Percentiles rank a stretch among this genome's conserved stretches.
phyloP scores from a whole-genome alignment of 2,329 filamentous ascomycete genomes.

The Fusarium sp. region DNA sequence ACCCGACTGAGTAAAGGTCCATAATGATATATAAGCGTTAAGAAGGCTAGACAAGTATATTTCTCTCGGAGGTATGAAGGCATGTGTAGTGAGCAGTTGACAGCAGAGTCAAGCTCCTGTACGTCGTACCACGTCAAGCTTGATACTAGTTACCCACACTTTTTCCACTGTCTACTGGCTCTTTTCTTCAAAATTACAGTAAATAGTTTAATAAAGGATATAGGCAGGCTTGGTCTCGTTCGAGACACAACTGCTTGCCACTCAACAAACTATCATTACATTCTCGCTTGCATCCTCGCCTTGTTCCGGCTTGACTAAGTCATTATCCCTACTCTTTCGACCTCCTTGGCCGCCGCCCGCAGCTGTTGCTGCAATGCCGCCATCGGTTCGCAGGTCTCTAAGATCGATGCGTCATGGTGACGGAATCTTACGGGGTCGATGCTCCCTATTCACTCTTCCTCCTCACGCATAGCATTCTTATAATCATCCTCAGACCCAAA shows the following conservation, averaged over 20 bases:
- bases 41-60: fast-evolving
- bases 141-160: not conserved
- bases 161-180: not conserved
- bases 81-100: fast-evolving
- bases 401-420: fast-evolving
- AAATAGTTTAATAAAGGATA: not conserved
- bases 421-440: fast-evolving
- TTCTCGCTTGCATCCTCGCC: fast-evolving
- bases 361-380: fast-evolving
- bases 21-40: fast-evolving
- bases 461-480: not conserved
- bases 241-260: fast-evolving
- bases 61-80: not conserved
- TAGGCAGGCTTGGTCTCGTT: not conserved
- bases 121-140: not conserved
- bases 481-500: not conserved
- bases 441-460: not conserved
- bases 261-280: fast-evolving
- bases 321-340: fast-evolving
- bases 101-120: not conserved
- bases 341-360: not conserved
- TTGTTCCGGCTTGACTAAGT: fast-evolving
- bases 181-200: fast-evolving
- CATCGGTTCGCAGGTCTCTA: fast-evolving
- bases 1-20: not conserved